Conservation (phyloP, 2,329 filamentous ascomycete genomes). For the Monosporascus sp. region DNA sequence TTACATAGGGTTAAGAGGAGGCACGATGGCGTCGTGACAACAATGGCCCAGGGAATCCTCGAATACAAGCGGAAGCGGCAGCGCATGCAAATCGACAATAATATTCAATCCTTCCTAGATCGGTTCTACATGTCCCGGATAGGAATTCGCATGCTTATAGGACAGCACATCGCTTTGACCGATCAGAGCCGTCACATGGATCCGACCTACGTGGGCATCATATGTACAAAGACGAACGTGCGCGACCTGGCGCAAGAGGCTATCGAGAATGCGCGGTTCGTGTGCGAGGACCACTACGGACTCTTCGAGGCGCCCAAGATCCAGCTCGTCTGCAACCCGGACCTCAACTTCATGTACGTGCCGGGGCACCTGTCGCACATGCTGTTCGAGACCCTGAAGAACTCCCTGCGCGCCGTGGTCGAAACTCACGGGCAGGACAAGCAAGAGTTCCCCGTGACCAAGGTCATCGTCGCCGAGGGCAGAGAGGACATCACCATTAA, state of each 20-base stretch:
- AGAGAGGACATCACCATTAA: conserved; percentile 99
- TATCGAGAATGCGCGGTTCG: conserved; percentile 97
- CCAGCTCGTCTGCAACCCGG: conserved; percentile 89
- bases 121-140: conserved; percentile 99
- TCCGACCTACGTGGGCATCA: conserved; percentile 94
- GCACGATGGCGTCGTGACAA: conserved; percentile 96
- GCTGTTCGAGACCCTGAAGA: conserved; percentile 99
- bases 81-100: conserved; percentile 96
- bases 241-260: conserved; percentile 91
- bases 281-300: conserved; percentile 97
- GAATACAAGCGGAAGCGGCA: conserved; percentile 97
- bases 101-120: conserved; percentile 95
- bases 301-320: conserved; percentile 95
- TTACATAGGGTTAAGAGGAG: conserved; percentile 91
- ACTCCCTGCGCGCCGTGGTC: conserved; percentile 93
- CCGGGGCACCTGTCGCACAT: conserved; percentile 98
- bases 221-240: conserved; percentile 98
- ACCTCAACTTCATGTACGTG: conserved; percentile 99
- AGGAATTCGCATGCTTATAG: conserved; percentile 97
- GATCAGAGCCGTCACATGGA: conserved; percentile 88
- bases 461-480: conserved; percentile 95
- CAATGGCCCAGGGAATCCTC: conserved; percentile 93
- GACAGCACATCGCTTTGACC: conserved; percentile 94
- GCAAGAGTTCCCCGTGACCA: conserved; percentile 92
- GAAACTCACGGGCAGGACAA: conserved; percentile 93